Conservation (phyloP, 495 filamentous ascomycete genomes). For the Penicillium longicatenatum region DNA sequence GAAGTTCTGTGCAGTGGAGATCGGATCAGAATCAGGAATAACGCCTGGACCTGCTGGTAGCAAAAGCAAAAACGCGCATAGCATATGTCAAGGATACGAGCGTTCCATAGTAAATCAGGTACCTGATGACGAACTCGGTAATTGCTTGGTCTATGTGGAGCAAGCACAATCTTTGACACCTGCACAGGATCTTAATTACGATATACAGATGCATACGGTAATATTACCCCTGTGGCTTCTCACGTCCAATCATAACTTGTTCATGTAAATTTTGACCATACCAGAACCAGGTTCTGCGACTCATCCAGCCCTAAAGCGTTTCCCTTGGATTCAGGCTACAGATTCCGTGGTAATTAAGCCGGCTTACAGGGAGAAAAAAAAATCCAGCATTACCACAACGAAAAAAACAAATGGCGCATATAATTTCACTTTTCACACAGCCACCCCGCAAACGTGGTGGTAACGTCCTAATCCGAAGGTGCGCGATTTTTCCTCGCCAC, state of each 20-base stretch:
- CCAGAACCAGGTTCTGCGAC: neutral
- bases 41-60: neutral
- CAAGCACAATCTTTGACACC: neutral
- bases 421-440: slow-evolving; percentile 9
- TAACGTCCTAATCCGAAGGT: neutral
- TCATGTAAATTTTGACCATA: slow-evolving; percentile 7
- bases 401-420: slow-evolving; percentile 19
- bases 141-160: neutral
- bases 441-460: slow-evolving; percentile 9
- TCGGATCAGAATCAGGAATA: neutral
- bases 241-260: slow-evolving; percentile 19
- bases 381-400: neutral
- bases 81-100: neutral
- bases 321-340: neutral
- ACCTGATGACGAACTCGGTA: neutral
- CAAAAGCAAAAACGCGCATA: slow-evolving; percentile 1
- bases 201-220: slow-evolving; percentile 14
- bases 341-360: slow-evolving; percentile 8
- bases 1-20: neutral
- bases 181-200: neutral
- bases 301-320: slow-evolving; percentile 21
- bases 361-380: slow-evolving; percentile 6
- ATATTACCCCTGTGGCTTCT: slow-evolving; percentile 13
- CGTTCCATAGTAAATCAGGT: neutral
- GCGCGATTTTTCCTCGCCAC: slow-evolving; percentile 33